Percentiles rank a stretch among this genome's conserved stretches.
Evolutionary conservation across 768 basidiomycete species (phyloP).

Genomic region (Lactifluus hygrophoroides): DNA sequence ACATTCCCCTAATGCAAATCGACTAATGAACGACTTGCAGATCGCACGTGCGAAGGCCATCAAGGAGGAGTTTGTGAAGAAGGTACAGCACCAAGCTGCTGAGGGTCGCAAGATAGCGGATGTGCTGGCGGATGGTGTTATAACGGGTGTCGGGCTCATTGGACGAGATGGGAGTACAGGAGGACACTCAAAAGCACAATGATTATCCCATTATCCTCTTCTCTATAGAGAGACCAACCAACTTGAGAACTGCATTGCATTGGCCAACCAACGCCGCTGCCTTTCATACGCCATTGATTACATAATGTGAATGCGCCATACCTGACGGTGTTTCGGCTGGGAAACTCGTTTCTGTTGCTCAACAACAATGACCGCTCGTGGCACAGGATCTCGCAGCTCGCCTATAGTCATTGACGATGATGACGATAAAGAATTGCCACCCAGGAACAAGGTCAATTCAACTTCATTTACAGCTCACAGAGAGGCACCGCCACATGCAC

Average conservation of each 20-base stretch:
- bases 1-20: background rate
- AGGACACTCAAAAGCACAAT: slow-evolving; percentile 6
- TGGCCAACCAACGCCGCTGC: too few species aligned
- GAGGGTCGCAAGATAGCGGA: slow-evolving; percentile 68
- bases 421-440: slow-evolving; percentile 1
- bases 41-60: slow-evolving; percentile 60
- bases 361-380: slow-evolving; percentile 5
- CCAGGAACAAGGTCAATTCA: background rate
- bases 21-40: slow-evolving; percentile 26
- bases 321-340: background rate
- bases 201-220: background rate
- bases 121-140: slow-evolving; percentile 61
- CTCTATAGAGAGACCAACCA: background rate
- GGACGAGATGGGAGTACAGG: slow-evolving; percentile 33
- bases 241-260: too few species aligned
- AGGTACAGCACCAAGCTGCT: slow-evolving; percentile 53
- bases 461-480: background rate
- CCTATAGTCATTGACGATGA: slow-evolving; percentile 21
- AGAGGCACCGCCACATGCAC: background rate
- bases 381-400: slow-evolving; percentile 15
- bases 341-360: background rate
- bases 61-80: slow-evolving; percentile 61
- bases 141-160: slow-evolving; percentile 70
- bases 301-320: background rate
- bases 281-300: background rate